phyloP scores from a whole-genome alignment of 805 yeast species.

The Pichia kluyveri region DNA sequence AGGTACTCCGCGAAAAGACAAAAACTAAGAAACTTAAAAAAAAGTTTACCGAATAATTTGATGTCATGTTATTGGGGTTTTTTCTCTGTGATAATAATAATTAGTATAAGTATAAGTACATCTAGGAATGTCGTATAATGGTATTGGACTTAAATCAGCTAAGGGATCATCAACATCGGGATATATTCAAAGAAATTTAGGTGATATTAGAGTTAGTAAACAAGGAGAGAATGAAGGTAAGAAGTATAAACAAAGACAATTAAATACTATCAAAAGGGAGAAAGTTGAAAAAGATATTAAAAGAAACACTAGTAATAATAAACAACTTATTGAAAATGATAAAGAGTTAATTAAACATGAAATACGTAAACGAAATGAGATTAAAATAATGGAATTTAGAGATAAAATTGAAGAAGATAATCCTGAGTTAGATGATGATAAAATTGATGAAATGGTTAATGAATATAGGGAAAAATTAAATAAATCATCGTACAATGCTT shows the following conservation, averaged over 20 bases:
- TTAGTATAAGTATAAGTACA: too few species aligned
- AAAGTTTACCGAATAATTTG: too few species aligned
- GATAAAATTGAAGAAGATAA: constrained; percentile 43
- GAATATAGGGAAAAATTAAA: constrained; percentile 16
- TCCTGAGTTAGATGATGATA: constrained; percentile 27
- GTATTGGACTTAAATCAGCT: constrained; percentile 47
- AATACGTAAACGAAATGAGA: constrained; percentile 30
- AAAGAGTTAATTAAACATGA: constrained; percentile 29
- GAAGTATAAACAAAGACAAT: constrained; percentile 30
- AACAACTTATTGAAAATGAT: constrained; percentile 10
- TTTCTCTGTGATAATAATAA: too few species aligned
- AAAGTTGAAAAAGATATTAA: constrained; percentile 10
- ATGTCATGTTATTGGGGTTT: too few species aligned
- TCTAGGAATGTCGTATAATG: constrained; percentile 56
- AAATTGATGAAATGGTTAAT: constrained; percentile 25
- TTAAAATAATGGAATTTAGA: constrained; percentile 40
- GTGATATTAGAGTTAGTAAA: constrained; percentile 15
- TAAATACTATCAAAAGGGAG: constrained; percentile 6
- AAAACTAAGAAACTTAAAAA: background rate
- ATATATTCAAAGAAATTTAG: constrained; percentile 39
- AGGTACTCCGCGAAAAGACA: background rate
- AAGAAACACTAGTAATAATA: background rate
- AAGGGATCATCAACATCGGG: constrained; percentile 62
- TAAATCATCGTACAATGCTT: constrained; percentile 13
- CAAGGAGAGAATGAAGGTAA: constrained; percentile 25